phyloP scores from a whole-genome alignment of 1,284 basidiomycete genomes.

The Rhodotorula sp. region DNA sequence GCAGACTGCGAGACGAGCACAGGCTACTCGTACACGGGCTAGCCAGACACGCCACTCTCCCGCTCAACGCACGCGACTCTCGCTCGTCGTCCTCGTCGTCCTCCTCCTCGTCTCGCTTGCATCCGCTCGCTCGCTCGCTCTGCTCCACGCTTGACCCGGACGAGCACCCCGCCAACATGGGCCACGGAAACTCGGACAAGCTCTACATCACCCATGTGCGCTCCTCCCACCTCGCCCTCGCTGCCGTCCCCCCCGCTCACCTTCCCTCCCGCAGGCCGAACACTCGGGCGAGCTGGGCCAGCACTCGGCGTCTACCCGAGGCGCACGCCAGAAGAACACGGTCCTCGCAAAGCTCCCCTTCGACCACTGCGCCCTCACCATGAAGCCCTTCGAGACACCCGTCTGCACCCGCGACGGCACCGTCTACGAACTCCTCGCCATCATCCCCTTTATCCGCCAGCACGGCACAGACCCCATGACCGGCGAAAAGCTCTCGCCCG shows the following conservation, averaged over 20 bases:
- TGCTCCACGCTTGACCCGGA: no score
- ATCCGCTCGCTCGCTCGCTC: background rate
- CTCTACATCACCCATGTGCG: slow-evolving; percentile 38
- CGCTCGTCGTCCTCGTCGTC: background rate
- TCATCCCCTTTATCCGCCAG: slow-evolving; percentile 39
- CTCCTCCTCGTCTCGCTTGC: background rate
- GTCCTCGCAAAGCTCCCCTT: slow-evolving; percentile 38
- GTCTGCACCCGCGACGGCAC: slow-evolving; percentile 44
- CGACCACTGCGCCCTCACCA: slow-evolving; percentile 45
- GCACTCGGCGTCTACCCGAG: slow-evolving; percentile 32
- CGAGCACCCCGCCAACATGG: slow-evolving; percentile 4
- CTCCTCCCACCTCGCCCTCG: background rate
- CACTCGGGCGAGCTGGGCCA: slow-evolving; percentile 35
- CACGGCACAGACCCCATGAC: slow-evolving; percentile 69
- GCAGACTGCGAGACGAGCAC: background rate
- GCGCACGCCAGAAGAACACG: slow-evolving; percentile 15
- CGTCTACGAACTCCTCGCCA: slow-evolving; percentile 44
- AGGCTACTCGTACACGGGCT: background rate
- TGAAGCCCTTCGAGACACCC: slow-evolving; percentile 46
- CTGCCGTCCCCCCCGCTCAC: background rate
- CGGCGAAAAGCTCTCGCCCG: slow-evolving; percentile 72
- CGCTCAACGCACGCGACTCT: background rate
- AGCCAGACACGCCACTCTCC: background rate
- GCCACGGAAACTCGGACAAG: slow-evolving; percentile 31
- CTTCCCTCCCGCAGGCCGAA: slow-evolving; percentile 16